A percentile compares a stretch with the other conserved stretches of the same genome.
phyloP scores from a whole-genome alignment of 1,284 basidiomycete genomes.

The Termitomyces sp. region DNA sequence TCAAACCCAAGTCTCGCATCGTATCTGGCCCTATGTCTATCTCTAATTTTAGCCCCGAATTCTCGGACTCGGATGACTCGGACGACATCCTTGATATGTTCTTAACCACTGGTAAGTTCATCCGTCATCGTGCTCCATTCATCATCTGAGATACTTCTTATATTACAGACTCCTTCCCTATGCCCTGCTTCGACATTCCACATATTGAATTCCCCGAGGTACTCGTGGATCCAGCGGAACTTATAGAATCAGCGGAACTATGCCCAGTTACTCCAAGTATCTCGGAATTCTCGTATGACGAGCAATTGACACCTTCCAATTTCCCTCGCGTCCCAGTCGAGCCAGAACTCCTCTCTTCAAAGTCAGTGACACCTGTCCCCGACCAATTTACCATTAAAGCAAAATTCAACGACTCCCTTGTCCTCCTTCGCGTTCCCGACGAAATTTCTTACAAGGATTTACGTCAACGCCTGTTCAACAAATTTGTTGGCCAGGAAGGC shows the following conservation, averaged over 20 bases:
- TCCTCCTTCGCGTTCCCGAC: constrained; percentile 53
- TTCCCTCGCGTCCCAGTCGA: constrained; percentile 16
- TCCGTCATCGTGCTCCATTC: neutral
- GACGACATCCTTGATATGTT: constrained; percentile 44
- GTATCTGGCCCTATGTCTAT: constrained; percentile 33
- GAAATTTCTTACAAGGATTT: constrained; percentile 44
- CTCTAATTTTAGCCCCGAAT: constrained; percentile 34
- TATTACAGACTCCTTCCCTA: constrained; percentile 35
- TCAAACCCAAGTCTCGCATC: constrained; percentile 23
- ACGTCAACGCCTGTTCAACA: constrained; percentile 53
- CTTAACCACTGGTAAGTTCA: constrained; percentile 37
- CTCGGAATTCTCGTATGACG: constrained; percentile 13
- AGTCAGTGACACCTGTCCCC: constrained; percentile 19
- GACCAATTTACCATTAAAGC: constrained; percentile 58
- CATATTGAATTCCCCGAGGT: constrained; percentile 12
- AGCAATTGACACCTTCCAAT: constrained; percentile 19
- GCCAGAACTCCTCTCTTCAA: constrained; percentile 19
- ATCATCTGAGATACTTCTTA: neutral
- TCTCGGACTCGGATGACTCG: constrained; percentile 32
- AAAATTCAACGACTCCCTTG: constrained; percentile 52
- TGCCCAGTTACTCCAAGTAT: constrained; percentile 28
- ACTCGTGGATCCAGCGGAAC: constrained; percentile 13
- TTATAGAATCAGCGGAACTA: constrained; percentile 20
- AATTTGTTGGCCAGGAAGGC: constrained; percentile 57
- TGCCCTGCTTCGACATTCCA: constrained; percentile 28